Evolutionary conservation across 257 asterid species (phyloP).

Genomic region (Cordia subcordata): DNA sequence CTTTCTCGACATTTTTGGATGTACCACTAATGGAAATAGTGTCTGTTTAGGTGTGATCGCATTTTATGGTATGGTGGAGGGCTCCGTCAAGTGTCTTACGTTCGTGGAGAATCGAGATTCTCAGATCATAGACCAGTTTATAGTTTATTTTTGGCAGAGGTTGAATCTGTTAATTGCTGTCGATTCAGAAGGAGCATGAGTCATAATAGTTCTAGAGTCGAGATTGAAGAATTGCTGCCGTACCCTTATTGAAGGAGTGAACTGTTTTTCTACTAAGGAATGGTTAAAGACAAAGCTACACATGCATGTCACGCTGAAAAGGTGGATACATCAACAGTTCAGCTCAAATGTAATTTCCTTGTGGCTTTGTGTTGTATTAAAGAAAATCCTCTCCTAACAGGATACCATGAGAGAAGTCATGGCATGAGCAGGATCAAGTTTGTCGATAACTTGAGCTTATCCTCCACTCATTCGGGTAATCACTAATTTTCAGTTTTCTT

Average conservation of each 20-base stretch:
- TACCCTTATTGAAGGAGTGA: conserved; percentile 40
- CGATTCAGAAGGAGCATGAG: conserved; percentile 64
- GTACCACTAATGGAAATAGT: not conserved
- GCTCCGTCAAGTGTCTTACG: conserved; percentile 80
- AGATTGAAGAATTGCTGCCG: conserved; percentile 89
- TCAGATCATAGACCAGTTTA: conserved; percentile 94
- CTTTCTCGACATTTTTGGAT: not conserved
- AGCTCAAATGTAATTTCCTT: not conserved
- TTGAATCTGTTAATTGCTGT: conserved; percentile 67
- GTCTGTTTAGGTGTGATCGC: conserved; percentile 85
- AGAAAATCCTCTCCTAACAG: conserved; percentile 1
- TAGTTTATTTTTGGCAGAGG: conserved; percentile 76
- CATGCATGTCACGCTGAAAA: not conserved
- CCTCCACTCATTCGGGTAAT: conserved; percentile 6
- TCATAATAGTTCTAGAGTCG: conserved; percentile 66
- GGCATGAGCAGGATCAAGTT: not conserved
- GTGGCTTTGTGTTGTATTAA: not conserved
- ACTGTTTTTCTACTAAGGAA: conserved; percentile 33
- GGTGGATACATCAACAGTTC: not conserved
- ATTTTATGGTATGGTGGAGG: conserved; percentile 92
- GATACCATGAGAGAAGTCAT: conserved; percentile 1
- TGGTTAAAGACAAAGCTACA: conserved; percentile 14
- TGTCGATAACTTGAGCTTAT: not conserved
- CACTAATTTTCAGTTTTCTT: not conserved
- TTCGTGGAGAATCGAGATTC: conserved; percentile 93